These are phyloP conservation scores for Trapa incisa DNA, from an alignment of 345 rosid species.

Conservation along the genomic window DNA sequence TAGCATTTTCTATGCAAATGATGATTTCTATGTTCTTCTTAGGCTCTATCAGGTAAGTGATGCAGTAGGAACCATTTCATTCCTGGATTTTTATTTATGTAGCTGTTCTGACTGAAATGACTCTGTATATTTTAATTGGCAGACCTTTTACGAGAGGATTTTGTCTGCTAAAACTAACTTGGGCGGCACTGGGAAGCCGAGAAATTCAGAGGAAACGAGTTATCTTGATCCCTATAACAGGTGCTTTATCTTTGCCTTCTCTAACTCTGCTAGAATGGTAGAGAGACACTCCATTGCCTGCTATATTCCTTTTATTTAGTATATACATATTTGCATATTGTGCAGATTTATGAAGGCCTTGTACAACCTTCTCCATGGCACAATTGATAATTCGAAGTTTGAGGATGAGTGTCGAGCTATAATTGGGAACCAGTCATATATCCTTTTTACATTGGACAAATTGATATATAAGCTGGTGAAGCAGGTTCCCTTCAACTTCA, in stretches of 20 bases:
- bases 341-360: slow-evolving; percentile 69
- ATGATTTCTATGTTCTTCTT: slow-evolving; percentile 80
- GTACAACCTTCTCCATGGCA: slow-evolving; percentile 84
- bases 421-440: slow-evolving; percentile 83
- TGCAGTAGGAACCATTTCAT: neutral
- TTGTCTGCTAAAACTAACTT: slow-evolving; percentile 60
- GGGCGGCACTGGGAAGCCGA: slow-evolving; percentile 39
- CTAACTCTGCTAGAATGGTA: neutral
- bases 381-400: slow-evolving; percentile 76
- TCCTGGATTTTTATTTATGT: neutral
- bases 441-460: slow-evolving; percentile 87
- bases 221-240: slow-evolving; percentile 61
- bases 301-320: slow-evolving; percentile 2
- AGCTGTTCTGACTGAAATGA: neutral
- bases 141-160: slow-evolving; percentile 83
- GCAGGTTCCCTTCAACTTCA: slow-evolving; percentile 41
- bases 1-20: slow-evolving; percentile 73
- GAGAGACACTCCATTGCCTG: neutral
- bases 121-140: slow-evolving; percentile 5
- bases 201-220: slow-evolving; percentile 30
- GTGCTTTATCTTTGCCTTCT: slow-evolving; percentile 21
- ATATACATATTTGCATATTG: neutral
- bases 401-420: slow-evolving; percentile 97
- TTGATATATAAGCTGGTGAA: slow-evolving; percentile 79
- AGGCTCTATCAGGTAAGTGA: slow-evolving; percentile 82